Base-by-base conservation (phyloP, 2,329 filamentous ascomycete species). In the Fusarium haematococcum region DNA sequence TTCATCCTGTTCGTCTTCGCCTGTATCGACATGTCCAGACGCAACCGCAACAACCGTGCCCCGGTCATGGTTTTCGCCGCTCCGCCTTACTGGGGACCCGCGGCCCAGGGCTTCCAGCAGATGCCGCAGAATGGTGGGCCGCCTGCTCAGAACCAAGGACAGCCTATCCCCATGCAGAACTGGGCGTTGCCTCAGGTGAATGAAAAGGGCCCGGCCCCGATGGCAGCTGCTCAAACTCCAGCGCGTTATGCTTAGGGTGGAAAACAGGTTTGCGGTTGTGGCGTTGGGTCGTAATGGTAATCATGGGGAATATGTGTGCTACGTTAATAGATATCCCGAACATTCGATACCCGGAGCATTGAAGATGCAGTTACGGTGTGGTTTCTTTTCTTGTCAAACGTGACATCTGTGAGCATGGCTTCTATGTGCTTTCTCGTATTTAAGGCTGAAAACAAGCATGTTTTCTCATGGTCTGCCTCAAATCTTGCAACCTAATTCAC, bases 1-100 rank as follows among this genome's bases (percentile, higher is more conserved):
- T 83, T 86, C 45, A 70, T 80, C 65, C 77, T 86, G 45, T 86
- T 86, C 70, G 72, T 85, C 39, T 75, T 79, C 14, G 83, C 82
- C 18, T 86, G 85, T 65, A 77, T 85, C 68, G 83, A 85, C 65
- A 84, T 82, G 1, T 71, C 78, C 60, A 79, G 73, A 52, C 70
- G 78, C 68, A 83, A 84, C 64, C 67, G 70, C 10, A 71, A 75
- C 20, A 64, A 63, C 56, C 71, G 61, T 20, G 67, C 74, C 11
- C 74, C 73, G 18, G 63, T 82, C 52, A 68, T 82, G 37, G 74
- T 82, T 11, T 65, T 62, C 33, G 68, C 71, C 18, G 78, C 75
- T 18, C 79, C 77, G 20, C 71, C 76, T 23, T 79, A 79, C 73
- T 82, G 80, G 80, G 76, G 78, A 14, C 73, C 75, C 4, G 68